Base-by-base conservation (phyloP, 2,329 filamentous ascomycete species). In the Elsinoe batatas region DNA sequence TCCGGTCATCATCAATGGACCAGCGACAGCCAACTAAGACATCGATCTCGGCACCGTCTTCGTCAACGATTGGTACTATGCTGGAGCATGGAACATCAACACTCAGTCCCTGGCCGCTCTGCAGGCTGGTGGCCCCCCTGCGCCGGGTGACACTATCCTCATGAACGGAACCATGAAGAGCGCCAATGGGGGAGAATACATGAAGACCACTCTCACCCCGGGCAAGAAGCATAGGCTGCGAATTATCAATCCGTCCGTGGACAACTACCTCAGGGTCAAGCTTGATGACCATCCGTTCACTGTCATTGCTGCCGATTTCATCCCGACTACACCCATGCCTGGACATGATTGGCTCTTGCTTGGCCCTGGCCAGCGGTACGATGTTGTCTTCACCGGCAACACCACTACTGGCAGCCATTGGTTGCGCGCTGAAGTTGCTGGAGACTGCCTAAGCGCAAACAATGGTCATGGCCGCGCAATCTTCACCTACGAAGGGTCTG, bases 201-300 rank as follows among this genome's bases (percentile, higher is more conserved):
- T 51, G 18, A 53, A 58, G 12, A 57, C 59, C 13, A 65, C 57
- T 11, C 46, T 66, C 17, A 59, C 58, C n/a, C 18, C 65, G 17
- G 70, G 71, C 53, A 71, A 72, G 61, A 72, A 68, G 59, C 70
- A 77, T 59, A 64, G 69, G 43, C 61, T 78, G 33, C 66, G 71
- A 37, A 58, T 77, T 33, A 68, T 78, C 63, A 79, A 78, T 62
- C 69, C 68, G 12, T 71, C 69, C 13, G 67, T 74, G 10, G 72
- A 74, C 57, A 70, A 69, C 33, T 70, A 71, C 58, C 74, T 76
- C 61, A 62, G 63, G 59, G 70, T 70, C 64, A 69, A 58, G 58
- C 64, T 64, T 61, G 65, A 69, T 58, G 62, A 64, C 36, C 67
- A 67, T 36, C 56, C 56, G 17, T 64, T 71, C 60, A 64, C 64